A percentile compares a stretch with the other conserved stretches of the same genome.
Conservation (phyloP, 441 rosid genomes). For the Erodium moschatum region DNA sequence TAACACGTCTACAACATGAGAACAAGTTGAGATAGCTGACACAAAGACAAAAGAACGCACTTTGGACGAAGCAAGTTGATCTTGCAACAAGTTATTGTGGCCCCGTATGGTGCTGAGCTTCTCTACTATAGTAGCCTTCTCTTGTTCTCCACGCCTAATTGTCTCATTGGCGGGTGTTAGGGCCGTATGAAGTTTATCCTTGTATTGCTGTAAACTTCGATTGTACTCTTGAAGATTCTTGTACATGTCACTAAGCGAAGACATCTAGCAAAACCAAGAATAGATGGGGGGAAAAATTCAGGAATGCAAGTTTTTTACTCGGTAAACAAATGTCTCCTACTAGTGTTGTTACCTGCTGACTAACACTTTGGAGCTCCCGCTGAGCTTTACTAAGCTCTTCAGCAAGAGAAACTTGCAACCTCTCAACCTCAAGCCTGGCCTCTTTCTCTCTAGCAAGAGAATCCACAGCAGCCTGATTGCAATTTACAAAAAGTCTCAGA, state of each 20-base stretch:
- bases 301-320: too few relatives aligned
- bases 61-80: conserved; percentile 42
- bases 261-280: conserved; percentile 32
- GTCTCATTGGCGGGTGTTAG: conserved; percentile 46
- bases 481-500: neutral
- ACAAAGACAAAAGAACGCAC: conserved; percentile 24
- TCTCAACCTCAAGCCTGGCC: conserved; percentile 6
- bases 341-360: conserved; percentile 39
- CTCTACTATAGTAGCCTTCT: conserved; percentile 42
- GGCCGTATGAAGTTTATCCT: conserved; percentile 53
- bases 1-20: neutral
- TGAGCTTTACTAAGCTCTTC: conserved; percentile 46
- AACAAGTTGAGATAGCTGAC: neutral
- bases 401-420: conserved; percentile 7
- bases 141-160: conserved; percentile 48
- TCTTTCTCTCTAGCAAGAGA: conserved; percentile 4
- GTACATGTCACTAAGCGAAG: conserved; percentile 53
- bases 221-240: conserved; percentile 53
- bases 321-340: neutral
- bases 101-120: conserved; percentile 43
- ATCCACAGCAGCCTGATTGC: conserved; percentile 1
- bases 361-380: conserved; percentile 44
- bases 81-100: conserved; percentile 41
- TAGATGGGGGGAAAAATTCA: too few relatives aligned
- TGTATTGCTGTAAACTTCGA: conserved; percentile 54